Evolutionary conservation across 345 rosid genomes (phyloP).

Genomic region (Kernera saxatilis): DNA sequence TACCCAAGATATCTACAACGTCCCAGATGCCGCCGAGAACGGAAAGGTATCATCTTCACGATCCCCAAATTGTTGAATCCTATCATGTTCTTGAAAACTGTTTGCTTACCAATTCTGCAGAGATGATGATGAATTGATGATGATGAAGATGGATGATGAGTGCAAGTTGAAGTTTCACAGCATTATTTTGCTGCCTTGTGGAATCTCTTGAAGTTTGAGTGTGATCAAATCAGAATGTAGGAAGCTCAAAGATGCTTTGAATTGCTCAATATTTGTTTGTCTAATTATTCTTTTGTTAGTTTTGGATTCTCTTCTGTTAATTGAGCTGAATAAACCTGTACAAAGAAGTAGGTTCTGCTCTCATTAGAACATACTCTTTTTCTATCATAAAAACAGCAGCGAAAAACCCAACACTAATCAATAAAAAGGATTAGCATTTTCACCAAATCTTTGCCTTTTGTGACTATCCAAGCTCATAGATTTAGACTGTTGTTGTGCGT

Average conservation of each 20-base stretch:
- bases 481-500: background rate
- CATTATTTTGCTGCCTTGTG: background rate
- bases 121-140: constrained; percentile 6
- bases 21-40: constrained; percentile 45
- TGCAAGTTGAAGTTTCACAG: background rate
- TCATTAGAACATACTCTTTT: background rate
- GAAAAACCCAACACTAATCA: background rate
- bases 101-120: constrained; percentile 1
- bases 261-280: background rate
- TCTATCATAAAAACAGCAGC: background rate
- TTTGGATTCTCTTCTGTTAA: too few relatives aligned
- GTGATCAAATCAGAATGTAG: constrained; percentile 1
- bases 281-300: background rate
- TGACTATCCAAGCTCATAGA: background rate
- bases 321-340: constrained; percentile 19
- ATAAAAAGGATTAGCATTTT: background rate
- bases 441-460: background rate
- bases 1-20: constrained; percentile 55
- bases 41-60: constrained; percentile 41
- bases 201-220: background rate
- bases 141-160: background rate
- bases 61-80: too few relatives aligned
- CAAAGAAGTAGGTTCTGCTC: constrained; percentile 3
- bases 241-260: constrained; percentile 4
- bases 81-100: background rate